Percentiles rank a stretch among this genome's conserved stretches.
Evolutionary conservation across 441 rosid species (phyloP).

Genomic region (Rhodomyrtus psidioides): DNA sequence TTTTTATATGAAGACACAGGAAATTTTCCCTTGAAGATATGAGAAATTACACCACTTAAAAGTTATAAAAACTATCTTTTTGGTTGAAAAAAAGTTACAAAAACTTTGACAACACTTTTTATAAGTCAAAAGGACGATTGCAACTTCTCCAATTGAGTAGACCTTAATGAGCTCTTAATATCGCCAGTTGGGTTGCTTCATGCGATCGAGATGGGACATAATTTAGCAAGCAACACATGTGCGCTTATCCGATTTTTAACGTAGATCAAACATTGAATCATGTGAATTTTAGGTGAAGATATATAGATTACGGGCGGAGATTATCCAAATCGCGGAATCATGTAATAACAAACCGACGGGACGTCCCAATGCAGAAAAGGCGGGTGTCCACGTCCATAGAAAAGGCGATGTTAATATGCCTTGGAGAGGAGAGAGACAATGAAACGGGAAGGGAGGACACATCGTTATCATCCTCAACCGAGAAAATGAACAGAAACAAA

Average conservation of each 20-base stretch:
- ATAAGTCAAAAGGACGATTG: neutral
- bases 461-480: too few species aligned
- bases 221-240: neutral
- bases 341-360: neutral
- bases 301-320: neutral
- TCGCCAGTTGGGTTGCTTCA: neutral
- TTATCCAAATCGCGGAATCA: neutral
- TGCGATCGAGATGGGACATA: neutral
- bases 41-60: neutral
- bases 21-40: accelerated
- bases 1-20: neutral
- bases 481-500: neutral
- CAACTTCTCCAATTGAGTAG: neutral
- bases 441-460: too few species aligned
- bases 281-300: neutral
- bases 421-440: neutral
- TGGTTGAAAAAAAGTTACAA: too few species aligned
- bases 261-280: accelerated
- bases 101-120: neutral
- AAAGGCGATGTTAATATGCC: neutral
- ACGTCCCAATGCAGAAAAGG: neutral
- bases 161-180: neutral
- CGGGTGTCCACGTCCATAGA: neutral
- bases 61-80: too few species aligned
- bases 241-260: neutral